Conservation (phyloP, 805 yeast genomes). For the Metschnikowia kunwiensis region DNA sequence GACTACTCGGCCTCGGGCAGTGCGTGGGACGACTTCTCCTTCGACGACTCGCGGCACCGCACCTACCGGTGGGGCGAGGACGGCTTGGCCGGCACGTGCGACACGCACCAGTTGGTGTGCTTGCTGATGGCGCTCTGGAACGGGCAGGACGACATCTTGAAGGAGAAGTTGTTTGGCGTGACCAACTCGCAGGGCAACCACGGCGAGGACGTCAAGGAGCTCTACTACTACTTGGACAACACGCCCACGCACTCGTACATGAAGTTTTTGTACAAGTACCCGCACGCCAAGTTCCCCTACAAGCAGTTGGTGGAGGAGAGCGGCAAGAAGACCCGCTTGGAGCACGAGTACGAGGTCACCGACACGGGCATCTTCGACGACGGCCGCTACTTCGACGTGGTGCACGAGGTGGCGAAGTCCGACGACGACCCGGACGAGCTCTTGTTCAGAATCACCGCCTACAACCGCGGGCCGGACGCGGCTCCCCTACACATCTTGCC, state of each 20-base stretch:
- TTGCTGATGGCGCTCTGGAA: constrained; percentile 88
- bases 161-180: constrained; percentile 83
- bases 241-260: constrained; percentile 91
- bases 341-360: constrained; percentile 75
- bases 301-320: constrained; percentile 67
- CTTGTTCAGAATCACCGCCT: constrained; percentile 81
- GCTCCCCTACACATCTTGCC: constrained; percentile 91
- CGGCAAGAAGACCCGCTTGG: constrained; percentile 59
- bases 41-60: constrained; percentile 77
- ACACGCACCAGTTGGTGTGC: constrained; percentile 74
- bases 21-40: constrained; percentile 87
- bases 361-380: constrained; percentile 77
- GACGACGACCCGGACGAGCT: constrained; percentile 78
- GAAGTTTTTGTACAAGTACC: constrained; percentile 89
- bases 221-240: constrained; percentile 82
- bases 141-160: constrained; percentile 78
- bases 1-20: constrained; percentile 84
- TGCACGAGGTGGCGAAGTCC: constrained; percentile 85
- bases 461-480: constrained; percentile 73
- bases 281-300: constrained; percentile 84
- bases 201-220: constrained; percentile 91
- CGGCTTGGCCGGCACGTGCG: constrained; percentile 87
- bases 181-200: constrained; percentile 94
- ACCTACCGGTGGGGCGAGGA: constrained; percentile 95
- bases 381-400: constrained; percentile 79